A percentile compares a stretch with the other conserved stretches of the same genome.
phyloP scores from a whole-genome alignment of 1,139 yeast species.

The Scheffersomyces titani region DNA sequence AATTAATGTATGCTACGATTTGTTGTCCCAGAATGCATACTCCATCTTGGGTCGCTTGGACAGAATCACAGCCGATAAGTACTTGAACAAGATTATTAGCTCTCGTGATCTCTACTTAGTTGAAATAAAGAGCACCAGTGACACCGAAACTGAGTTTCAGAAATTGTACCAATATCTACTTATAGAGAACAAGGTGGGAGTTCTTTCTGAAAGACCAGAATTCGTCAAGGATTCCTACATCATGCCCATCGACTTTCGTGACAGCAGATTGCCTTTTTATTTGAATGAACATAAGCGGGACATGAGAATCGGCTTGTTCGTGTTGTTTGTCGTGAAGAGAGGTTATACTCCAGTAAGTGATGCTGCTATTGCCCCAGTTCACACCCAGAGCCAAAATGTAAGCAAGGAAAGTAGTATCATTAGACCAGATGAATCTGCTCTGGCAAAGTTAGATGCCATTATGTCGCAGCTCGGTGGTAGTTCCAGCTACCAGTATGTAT shows the following conservation, averaged over 20 bases:
- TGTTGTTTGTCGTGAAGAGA: slow-evolving; percentile 49
- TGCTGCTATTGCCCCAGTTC: slow-evolving; percentile 2
- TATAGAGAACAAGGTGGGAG: slow-evolving; percentile 58
- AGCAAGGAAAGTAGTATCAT: neutral
- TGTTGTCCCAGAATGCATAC: slow-evolving; percentile 33
- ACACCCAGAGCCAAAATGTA: neutral
- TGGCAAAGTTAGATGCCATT: neutral
- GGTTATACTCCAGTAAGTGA: slow-evolving; percentile 31
- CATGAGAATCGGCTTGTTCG: slow-evolving; percentile 38
- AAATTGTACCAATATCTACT: slow-evolving; percentile 56
- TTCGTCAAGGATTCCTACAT: slow-evolving; percentile 69
- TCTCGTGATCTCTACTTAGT: slow-evolving; percentile 56
- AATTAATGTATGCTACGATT: slow-evolving; percentile 31
- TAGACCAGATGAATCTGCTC: neutral
- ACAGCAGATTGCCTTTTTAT: slow-evolving; percentile 27
- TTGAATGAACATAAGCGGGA: slow-evolving; percentile 21
- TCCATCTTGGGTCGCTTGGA: slow-evolving; percentile 67
- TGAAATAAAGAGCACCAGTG: slow-evolving; percentile 31
- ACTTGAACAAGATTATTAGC: slow-evolving; percentile 49
- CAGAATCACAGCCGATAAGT: slow-evolving; percentile 53
- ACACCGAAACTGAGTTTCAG: slow-evolving; percentile 33
- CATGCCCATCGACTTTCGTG: slow-evolving; percentile 42
- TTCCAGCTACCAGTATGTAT: slow-evolving; percentile 1
- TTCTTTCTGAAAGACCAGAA: slow-evolving; percentile 49
- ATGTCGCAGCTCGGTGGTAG: neutral